Evolutionary conservation across 2,329 filamentous ascomycete species (phyloP).

Genomic region (Ophiocordyceps camponoti-rufipedis): DNA sequence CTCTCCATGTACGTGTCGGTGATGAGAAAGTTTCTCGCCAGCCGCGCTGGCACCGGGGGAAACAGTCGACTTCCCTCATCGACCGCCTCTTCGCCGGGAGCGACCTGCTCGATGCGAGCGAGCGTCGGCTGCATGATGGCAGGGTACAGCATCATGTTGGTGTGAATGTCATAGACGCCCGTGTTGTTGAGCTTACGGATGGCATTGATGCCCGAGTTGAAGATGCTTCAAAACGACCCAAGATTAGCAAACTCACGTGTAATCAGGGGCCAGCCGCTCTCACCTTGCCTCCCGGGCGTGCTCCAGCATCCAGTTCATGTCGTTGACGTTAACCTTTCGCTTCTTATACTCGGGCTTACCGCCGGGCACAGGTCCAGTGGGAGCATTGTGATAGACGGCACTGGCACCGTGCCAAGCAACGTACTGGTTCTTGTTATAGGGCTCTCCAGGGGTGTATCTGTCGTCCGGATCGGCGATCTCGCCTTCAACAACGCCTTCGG

Average conservation of each 20-base stretch:
- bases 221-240: constrained; percentile 37
- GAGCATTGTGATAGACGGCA: constrained; percentile 74
- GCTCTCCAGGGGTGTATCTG: constrained; percentile 53
- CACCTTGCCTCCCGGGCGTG: constrained; percentile 85
- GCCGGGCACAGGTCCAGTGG: constrained; percentile 55
- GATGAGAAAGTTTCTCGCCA: constrained; percentile 37
- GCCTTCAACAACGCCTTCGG: constrained; percentile 67
- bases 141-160: constrained; percentile 79
- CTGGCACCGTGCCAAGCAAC: constrained; percentile 97
- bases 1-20: constrained; percentile 36
- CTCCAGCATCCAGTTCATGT: constrained; percentile 92
- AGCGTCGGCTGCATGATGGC: constrained; percentile 78
- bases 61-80: constrained; percentile 17
- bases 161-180: constrained; percentile 86
- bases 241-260: background rate
- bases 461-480: constrained; percentile 86
- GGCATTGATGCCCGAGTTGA: constrained; percentile 58
- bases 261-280: constrained; percentile 4
- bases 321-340: constrained; percentile 72
- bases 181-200: constrained; percentile 49
- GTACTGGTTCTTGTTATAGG: constrained; percentile 98
- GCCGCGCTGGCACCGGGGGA: constrained; percentile 26
- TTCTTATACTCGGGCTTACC: constrained; percentile 72
- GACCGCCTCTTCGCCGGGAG: constrained; percentile 13
- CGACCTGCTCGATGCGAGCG: constrained; percentile 60